Evolutionary conservation across 2,329 filamentous ascomycete genomes (phyloP).

Genomic region (Lachnellula arida): DNA sequence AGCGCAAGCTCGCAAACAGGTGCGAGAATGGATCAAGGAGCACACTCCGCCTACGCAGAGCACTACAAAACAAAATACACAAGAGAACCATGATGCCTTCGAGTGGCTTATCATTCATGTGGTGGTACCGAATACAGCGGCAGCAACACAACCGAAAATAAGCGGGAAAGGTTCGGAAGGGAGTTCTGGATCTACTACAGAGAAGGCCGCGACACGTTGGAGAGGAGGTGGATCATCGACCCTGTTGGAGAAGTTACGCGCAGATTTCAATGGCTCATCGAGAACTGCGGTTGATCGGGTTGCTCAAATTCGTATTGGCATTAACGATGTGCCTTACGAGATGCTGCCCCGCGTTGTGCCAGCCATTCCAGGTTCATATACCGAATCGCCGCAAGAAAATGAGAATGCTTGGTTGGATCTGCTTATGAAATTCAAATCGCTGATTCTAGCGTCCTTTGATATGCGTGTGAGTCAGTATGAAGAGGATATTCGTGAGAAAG

Average conservation of each 20-base stretch:
- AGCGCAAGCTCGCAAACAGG: slow-evolving; percentile 65
- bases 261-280: slow-evolving; percentile 77
- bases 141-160: slow-evolving; percentile 70
- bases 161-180: slow-evolving; percentile 45
- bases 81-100: slow-evolving; percentile 93
- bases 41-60: slow-evolving; percentile 58
- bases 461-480: slow-evolving; percentile 89
- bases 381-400: slow-evolving; percentile 71
- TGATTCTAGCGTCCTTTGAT: slow-evolving; percentile 88
- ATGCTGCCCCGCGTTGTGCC: slow-evolving; percentile 58
- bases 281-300: slow-evolving; percentile 74
- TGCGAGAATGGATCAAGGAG: slow-evolving; percentile 87
- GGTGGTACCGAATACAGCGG: slow-evolving; percentile 78
- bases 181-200: slow-evolving; percentile 51
- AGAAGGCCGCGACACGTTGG: slow-evolving; percentile 72
- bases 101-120: slow-evolving; percentile 96
- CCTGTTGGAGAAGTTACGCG: slow-evolving; percentile 80
- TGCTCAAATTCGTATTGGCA: slow-evolving; percentile 75
- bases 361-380: slow-evolving; percentile 58
- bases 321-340: slow-evolving; percentile 64
- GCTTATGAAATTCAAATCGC: slow-evolving; percentile 77
- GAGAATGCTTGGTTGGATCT: slow-evolving; percentile 81
- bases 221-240: slow-evolving; percentile 72
- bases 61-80: slow-evolving; percentile 53
- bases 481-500: slow-evolving; percentile 93